phyloP scores from a whole-genome alignment of 331 rosid species.

The Stylosanthes scabra region DNA sequence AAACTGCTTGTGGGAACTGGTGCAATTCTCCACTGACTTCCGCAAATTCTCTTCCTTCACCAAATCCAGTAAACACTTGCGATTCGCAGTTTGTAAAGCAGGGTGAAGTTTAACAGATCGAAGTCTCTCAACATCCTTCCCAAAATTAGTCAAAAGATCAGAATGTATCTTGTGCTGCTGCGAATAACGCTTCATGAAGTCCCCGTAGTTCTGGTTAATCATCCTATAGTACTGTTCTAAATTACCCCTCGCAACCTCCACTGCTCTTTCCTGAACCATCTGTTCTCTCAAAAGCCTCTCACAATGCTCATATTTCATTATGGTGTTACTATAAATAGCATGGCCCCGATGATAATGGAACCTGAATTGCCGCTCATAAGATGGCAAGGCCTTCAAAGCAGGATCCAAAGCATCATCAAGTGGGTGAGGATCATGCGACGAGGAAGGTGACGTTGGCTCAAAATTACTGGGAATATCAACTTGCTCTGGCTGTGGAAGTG shows the following conservation, averaged over 20 bases:
- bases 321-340: conserved; percentile 58
- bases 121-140: conserved; percentile 74
- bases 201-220: conserved; percentile 76
- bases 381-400: conserved; percentile 93
- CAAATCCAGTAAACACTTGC: conserved; percentile 85
- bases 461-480: conserved; percentile 53
- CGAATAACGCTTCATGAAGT: conserved; percentile 78
- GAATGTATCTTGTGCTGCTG: conserved; percentile 75
- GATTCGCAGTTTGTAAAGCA: conserved; percentile 64
- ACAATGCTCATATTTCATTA: conserved; percentile 66
- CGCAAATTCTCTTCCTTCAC: conserved; percentile 84
- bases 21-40: conserved; percentile 82
- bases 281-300: conserved; percentile 82
- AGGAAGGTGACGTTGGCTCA: conserved; percentile 66
- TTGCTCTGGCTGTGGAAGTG: conserved; percentile 69
- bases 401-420: conserved; percentile 92
- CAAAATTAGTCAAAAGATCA: conserved; percentile 78
- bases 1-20: conserved; percentile 85
- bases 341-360: conserved; percentile 74
- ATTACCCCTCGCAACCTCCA: conserved; percentile 84
- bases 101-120: conserved; percentile 80
- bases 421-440: conserved; percentile 74
- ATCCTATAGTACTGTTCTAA: conserved; percentile 76
- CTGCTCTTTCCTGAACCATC: conserved; percentile 92
- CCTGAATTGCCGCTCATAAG: conserved; percentile 88